Evolutionary conservation across 2,329 filamentous ascomycete species (phyloP).

Genomic region (Hypoxylon sp.): DNA sequence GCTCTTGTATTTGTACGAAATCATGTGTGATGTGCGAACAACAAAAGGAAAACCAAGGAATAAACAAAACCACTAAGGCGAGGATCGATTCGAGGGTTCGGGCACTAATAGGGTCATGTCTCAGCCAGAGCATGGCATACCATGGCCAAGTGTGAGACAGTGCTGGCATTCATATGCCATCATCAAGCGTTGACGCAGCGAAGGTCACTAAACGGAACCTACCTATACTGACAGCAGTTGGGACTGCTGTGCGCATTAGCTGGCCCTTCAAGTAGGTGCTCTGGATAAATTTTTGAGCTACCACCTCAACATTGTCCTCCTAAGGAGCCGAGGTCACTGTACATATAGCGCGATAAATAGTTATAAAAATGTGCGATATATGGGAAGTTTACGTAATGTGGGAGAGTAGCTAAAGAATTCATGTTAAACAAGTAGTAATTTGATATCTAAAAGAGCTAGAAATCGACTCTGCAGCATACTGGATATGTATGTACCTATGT

Average conservation of each 20-base stretch:
- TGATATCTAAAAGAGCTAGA: too few species aligned
- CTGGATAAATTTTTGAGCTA: neutral
- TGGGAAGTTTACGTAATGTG: neutral
- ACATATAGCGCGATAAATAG: neutral
- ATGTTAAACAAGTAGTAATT: too few species aligned
- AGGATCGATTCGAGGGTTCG: neutral
- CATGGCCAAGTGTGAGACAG: slow-evolving; percentile 3
- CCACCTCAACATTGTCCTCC: neutral
- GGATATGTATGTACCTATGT: too few species aligned
- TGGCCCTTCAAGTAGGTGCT: slow-evolving; percentile 2
- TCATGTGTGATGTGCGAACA: slow-evolving; percentile 31
- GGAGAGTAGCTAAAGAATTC: neutral
- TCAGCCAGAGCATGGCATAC: neutral
- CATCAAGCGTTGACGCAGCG: neutral
- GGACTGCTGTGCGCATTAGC: slow-evolving; percentile 2
- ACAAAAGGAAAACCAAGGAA: slow-evolving; percentile 9
- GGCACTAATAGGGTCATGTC: slow-evolving; percentile 10
- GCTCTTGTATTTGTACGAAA: slow-evolving; percentile 33
- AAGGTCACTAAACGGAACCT: neutral
- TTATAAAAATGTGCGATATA: neutral
- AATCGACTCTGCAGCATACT: too few species aligned
- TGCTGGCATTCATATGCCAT: neutral
- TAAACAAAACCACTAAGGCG: neutral
- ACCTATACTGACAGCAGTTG: neutral
- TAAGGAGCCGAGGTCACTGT: neutral